phyloP scores from a whole-genome alignment of 1,284 basidiomycete species.

The Fomitopsis schrenkii region DNA sequence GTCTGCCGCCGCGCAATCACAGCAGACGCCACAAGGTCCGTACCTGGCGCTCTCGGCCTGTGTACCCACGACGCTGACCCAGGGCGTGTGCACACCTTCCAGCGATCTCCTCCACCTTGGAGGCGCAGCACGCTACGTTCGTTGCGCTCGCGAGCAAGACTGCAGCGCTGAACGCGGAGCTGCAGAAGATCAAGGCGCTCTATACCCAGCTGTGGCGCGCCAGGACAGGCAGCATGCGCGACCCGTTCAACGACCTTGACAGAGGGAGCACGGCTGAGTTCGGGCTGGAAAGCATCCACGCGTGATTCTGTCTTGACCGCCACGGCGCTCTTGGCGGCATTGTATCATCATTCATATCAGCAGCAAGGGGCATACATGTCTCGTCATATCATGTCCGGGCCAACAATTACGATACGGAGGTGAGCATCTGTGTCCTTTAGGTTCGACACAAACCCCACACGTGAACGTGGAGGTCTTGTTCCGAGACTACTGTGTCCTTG shows the following conservation, averaged over 20 bases:
- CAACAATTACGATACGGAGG: too few relatives aligned
- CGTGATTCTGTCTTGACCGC: conserved; percentile 15
- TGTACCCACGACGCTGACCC: background rate
- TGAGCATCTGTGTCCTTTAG: too few relatives aligned
- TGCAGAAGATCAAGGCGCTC: conserved; percentile 66
- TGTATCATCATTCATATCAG: background rate
- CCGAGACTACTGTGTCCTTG: too few relatives aligned
- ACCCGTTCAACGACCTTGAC: conserved; percentile 68
- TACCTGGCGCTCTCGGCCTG: conserved; percentile 6
- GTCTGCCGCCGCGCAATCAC: conserved; percentile 55
- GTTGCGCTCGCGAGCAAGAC: conserved; percentile 69
- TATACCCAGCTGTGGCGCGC: conserved; percentile 67
- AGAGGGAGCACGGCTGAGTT: conserved; percentile 45
- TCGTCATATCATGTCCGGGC: too few relatives aligned
- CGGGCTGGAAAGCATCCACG: conserved; percentile 25
- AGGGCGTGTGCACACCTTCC: background rate
- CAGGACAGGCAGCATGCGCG: conserved; percentile 67
- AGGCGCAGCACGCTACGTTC: conserved; percentile 72
- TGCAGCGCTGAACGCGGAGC: conserved; percentile 61
- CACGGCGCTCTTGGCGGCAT: conserved; percentile 10
- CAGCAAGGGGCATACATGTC: too few relatives aligned
- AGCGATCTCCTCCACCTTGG: conserved; percentile 71
- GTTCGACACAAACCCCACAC: too few relatives aligned
- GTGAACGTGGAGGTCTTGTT: too few relatives aligned
- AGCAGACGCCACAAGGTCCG: conserved; percentile 71